Conservation (phyloP, 2,329 filamentous ascomycete genomes). For the Capronia coronata region DNA sequence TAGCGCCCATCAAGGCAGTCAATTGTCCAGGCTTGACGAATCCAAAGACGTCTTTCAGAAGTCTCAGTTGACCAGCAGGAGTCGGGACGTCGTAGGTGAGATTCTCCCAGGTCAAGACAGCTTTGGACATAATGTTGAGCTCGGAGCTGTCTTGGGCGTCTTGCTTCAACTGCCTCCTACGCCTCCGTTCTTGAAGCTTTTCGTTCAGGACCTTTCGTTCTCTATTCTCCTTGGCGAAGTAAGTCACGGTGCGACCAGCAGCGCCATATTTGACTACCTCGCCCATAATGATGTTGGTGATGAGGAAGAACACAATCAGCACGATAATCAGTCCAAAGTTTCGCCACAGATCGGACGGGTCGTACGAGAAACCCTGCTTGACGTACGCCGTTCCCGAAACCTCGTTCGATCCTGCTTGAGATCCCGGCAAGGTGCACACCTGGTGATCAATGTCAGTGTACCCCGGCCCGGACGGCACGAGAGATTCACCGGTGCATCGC, state of each 20-base stretch:
- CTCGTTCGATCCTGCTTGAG: slow-evolving; percentile 54
- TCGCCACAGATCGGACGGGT: slow-evolving; percentile 64
- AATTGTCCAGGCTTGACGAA: slow-evolving; percentile 47
- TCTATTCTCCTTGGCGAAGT: slow-evolving; percentile 37
- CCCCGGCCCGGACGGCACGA: slow-evolving; percentile 64
- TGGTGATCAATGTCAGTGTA: slow-evolving; percentile 69
- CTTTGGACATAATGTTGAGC: slow-evolving; percentile 49
- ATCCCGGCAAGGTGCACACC: slow-evolving; percentile 73
- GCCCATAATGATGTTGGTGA: slow-evolving; percentile 37
- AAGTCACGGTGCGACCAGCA: slow-evolving; percentile 39
- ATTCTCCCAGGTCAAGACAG: slow-evolving; percentile 50
- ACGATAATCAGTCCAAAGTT: slow-evolving; percentile 39
- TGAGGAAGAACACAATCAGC: slow-evolving; percentile 34
- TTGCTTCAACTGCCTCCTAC: slow-evolving; percentile 33
- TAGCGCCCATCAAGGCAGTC: slow-evolving; percentile 48
- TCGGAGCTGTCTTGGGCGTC: slow-evolving; percentile 38
- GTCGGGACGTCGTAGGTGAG: slow-evolving; percentile 47
- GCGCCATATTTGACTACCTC: slow-evolving; percentile 37
- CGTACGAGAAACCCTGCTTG: slow-evolving; percentile 60
- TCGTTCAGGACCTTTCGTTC: slow-evolving; percentile 36
- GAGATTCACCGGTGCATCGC: slow-evolving; percentile 59
- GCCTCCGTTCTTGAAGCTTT: slow-evolving; percentile 37
- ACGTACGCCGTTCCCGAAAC: slow-evolving; percentile 67
- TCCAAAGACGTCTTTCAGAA: slow-evolving; percentile 44
- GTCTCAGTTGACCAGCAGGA: slow-evolving; percentile 39